These are phyloP conservation scores for Tetrapisispora iriomotensis DNA, from an alignment of 805 yeast genomes.

Conservation along the genomic window DNA sequence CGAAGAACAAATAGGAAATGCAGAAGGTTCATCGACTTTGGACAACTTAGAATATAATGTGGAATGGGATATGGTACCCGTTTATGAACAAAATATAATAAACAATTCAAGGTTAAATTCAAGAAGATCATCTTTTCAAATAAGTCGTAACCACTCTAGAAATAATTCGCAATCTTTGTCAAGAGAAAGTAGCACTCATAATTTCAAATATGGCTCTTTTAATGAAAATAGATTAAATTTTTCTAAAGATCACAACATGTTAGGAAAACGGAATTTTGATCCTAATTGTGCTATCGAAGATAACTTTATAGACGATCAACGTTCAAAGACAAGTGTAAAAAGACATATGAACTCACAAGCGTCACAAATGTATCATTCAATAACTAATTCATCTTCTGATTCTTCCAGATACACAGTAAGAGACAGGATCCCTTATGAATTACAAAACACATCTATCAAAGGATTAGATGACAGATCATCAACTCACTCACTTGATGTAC, in stretches of 20 bases:
- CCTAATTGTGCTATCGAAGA: too few species aligned
- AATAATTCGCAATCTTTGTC: not conserved
- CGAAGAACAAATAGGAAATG: conserved; percentile 70
- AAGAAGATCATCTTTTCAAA: conserved; percentile 19
- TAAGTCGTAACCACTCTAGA: conserved; percentile 2
- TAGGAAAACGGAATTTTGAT: too few species aligned
- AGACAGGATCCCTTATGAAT: conserved; percentile 32
- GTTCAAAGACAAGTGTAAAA: too few species aligned
- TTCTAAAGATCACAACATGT: not conserved
- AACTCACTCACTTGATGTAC: conserved; percentile 12
- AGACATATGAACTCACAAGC: conserved; percentile 5
- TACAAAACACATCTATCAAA: conserved; percentile 26
- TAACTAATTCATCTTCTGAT: conserved; percentile 29
- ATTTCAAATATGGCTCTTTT: conserved; percentile 1
- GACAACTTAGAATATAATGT: conserved; percentile 68
- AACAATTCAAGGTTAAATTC: conserved; percentile 18
- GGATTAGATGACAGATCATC: conserved; percentile 27
- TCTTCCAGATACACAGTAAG: conserved; percentile 29
- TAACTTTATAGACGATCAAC: too few species aligned
- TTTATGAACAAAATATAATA: conserved; percentile 39
- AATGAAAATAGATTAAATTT: not conserved
- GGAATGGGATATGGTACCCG: conserved; percentile 48
- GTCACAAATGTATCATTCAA: conserved; percentile 11
- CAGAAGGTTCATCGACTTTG: conserved; percentile 79
- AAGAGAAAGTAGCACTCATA: not conserved